A percentile compares a stretch with the other conserved stretches of the same genome.
Conservation (phyloP, 176 grass and related monocot genomes). For the Oryza australiensis region DNA sequence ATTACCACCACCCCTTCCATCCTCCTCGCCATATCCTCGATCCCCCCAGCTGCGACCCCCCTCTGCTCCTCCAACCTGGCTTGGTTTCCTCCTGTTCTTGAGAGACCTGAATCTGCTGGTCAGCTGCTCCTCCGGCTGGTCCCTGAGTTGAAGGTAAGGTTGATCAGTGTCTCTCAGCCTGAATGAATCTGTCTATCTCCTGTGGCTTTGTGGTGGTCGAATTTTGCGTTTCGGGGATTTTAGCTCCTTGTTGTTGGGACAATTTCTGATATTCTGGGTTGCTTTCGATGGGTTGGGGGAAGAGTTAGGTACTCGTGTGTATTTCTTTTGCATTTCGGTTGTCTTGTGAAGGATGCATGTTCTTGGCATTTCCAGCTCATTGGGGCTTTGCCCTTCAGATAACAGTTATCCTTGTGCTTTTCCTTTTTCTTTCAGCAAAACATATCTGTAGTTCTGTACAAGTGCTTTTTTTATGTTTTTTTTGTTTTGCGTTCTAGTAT, state of each 20-base stretch:
- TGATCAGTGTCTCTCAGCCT: neutral
- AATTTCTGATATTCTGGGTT: neutral
- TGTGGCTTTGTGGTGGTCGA: neutral
- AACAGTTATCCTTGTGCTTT: neutral
- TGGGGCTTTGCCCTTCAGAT: neutral
- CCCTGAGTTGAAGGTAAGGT: slow-evolving; percentile 27
- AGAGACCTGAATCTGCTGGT: neutral
- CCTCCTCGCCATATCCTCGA: neutral
- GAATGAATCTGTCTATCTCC: slow-evolving; percentile 9
- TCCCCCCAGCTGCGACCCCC: neutral
- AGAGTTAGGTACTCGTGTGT: neutral
- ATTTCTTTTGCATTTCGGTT: slow-evolving; percentile 26
- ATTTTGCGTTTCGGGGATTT: neutral
- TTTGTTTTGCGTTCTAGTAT: neutral
- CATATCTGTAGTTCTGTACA: neutral
- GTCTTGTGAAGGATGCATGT: neutral
- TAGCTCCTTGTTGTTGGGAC: neutral
- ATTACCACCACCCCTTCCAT: slow-evolving; percentile 10
- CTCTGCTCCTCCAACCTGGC: neutral
- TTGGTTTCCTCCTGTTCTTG: neutral
- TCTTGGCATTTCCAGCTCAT: slow-evolving; percentile 1
- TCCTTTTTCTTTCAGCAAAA: slow-evolving; percentile 2
- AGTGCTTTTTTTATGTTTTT: neutral
- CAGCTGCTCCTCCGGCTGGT: neutral
- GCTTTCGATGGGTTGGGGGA: neutral